Conservation (phyloP, 2,329 filamentous ascomycete genomes). For the Alternaria sp. region DNA sequence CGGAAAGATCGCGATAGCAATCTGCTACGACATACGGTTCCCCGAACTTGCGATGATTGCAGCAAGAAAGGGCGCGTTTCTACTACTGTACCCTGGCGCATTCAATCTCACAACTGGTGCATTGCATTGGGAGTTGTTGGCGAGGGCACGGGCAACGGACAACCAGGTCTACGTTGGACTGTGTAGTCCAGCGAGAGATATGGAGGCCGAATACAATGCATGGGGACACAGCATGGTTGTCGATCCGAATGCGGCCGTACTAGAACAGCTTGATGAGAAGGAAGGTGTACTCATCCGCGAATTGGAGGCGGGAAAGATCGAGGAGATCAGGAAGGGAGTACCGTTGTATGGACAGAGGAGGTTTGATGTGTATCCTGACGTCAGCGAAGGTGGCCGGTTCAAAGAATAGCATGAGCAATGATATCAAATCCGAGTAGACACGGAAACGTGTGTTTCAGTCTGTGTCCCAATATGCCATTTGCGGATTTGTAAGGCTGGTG, state of each 20-base stretch:
- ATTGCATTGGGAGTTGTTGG: constrained; percentile 88
- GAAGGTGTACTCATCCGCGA: constrained; percentile 77
- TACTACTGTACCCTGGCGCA: constrained; percentile 91
- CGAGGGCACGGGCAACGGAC: constrained; percentile 83
- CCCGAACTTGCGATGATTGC: constrained; percentile 92
- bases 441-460: neutral
- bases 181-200: constrained; percentile 88
- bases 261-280: constrained; percentile 78
- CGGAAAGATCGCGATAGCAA: constrained; percentile 85
- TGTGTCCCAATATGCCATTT: no score
- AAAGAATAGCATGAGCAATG: constrained; percentile 42
- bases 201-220: constrained; percentile 80
- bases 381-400: constrained; percentile 68
- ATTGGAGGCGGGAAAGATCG: constrained; percentile 55
- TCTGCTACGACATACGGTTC: constrained; percentile 98
- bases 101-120: constrained; percentile 95
- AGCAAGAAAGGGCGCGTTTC: constrained; percentile 83
- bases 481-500: neutral
- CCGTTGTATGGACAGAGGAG: constrained; percentile 84
- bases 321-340: constrained; percentile 69
- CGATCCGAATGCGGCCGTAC: constrained; percentile 85
- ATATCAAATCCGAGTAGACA: neutral
- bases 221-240: constrained; percentile 91
- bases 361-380: constrained; percentile 95
- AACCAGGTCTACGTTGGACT: constrained; percentile 94